Evolutionary conservation across 2,329 filamentous ascomycete genomes (phyloP).

Genomic region (Neonectria magnoliae): DNA sequence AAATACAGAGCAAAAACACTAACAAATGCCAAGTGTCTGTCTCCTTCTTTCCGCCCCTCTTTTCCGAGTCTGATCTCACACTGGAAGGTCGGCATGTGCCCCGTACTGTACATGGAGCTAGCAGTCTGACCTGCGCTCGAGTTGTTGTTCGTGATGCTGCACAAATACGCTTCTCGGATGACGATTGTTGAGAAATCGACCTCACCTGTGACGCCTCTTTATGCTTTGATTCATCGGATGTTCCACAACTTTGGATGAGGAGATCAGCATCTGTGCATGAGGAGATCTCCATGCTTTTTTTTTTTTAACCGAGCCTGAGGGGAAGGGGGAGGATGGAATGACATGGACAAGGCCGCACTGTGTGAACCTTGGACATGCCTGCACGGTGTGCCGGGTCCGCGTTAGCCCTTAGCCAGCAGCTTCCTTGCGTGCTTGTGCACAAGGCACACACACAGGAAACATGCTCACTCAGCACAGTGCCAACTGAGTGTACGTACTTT

Average conservation of each 20-base stretch:
- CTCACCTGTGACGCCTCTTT: background rate
- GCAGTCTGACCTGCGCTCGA: background rate
- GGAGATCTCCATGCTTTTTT: background rate
- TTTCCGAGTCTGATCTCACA: conserved; percentile 3
- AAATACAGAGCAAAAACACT: background rate
- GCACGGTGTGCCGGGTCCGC: conserved; percentile 5
- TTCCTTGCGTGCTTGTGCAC: background rate
- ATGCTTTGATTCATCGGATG: background rate
- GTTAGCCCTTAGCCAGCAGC: background rate
- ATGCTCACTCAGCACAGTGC: no score
- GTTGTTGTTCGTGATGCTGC: background rate
- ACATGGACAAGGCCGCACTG: background rate
- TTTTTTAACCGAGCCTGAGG: background rate
- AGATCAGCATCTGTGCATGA: background rate
- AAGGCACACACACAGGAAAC: background rate
- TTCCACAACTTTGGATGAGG: background rate
- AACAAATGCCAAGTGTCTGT: background rate
- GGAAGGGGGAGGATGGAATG: background rate
- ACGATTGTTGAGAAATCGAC: background rate
- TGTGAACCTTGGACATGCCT: background rate
- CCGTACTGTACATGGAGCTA: background rate
- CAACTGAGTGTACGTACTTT: no score
- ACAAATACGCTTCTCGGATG: background rate
- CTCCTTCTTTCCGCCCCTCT: conserved; percentile 3
- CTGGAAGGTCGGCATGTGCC: background rate